phyloP scores from a whole-genome alignment of 345 rosid genomes.

The Dimocarpus longan region DNA sequence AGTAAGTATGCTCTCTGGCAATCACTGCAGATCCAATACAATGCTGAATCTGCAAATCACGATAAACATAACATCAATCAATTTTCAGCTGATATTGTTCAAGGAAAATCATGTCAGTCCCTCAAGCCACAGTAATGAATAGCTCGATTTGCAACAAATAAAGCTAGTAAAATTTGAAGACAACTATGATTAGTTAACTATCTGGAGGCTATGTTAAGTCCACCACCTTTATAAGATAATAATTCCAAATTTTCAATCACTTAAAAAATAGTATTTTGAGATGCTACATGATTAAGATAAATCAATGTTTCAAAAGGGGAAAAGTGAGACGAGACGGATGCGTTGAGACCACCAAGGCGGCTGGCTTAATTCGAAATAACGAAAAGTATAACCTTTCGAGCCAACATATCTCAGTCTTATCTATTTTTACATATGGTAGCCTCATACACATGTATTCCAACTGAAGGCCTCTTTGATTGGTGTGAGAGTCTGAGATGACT shows the following conservation, averaged over 20 bases:
- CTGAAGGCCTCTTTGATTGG: slow-evolving; percentile 37
- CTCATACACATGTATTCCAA: no score
- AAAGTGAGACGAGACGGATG: no score
- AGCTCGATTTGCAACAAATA: background rate
- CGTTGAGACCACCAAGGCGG: no score
- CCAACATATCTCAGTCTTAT: no score
- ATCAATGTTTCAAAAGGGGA: no score
- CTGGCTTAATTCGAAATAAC: no score
- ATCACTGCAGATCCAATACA: slow-evolving; percentile 89
- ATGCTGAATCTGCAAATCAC: slow-evolving; percentile 56
- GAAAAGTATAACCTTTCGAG: no score
- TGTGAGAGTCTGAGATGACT: slow-evolving; percentile 16
- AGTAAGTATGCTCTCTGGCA: slow-evolving; percentile 67
- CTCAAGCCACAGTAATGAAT: background rate
- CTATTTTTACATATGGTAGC: no score
- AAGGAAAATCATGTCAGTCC: background rate
- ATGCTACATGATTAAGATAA: background rate
- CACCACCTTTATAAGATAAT: background rate
- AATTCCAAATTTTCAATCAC: background rate
- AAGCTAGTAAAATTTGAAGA: background rate
- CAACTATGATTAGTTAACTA: slow-evolving; percentile 5
- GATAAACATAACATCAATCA: slow-evolving; percentile 29
- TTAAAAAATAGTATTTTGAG: background rate
- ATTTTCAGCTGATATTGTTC: slow-evolving; percentile 10
- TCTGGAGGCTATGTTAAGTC: background rate